Conservation (phyloP, 2,329 filamentous ascomycete genomes). For the Orbilia quercus region DNA sequence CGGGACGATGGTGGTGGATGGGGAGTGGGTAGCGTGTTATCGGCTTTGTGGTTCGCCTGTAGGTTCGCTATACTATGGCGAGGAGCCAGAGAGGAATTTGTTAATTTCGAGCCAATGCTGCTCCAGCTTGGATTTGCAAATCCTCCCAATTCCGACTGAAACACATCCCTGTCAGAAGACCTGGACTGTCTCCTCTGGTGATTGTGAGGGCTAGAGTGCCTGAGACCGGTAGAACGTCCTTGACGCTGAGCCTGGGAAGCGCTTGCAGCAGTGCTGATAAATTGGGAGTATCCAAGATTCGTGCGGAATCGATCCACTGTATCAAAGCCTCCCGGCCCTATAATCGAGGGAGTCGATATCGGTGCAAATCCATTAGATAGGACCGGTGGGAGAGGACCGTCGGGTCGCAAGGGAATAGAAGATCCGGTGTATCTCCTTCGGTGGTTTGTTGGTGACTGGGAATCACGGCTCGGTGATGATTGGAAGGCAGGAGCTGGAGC, state of each 20-base stretch:
- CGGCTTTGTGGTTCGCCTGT: slow-evolving; percentile 37
- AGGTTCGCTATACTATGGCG: slow-evolving; percentile 53
- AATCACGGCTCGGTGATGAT: slow-evolving; percentile 27
- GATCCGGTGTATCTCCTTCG: slow-evolving; percentile 50
- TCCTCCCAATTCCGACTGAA: slow-evolving; percentile 36
- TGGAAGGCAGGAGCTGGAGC: slow-evolving; percentile 24
- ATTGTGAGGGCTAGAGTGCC: slow-evolving; percentile 53
- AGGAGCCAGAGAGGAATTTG: slow-evolving; percentile 42
- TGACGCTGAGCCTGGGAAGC: slow-evolving; percentile 37
- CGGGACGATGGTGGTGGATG: slow-evolving; percentile 32
- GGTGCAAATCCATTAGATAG: slow-evolving; percentile 48
- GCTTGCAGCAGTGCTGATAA: slow-evolving; percentile 11
- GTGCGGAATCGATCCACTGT: slow-evolving; percentile 40
- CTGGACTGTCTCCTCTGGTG: slow-evolving; percentile 51
- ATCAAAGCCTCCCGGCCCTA: slow-evolving; percentile 44
- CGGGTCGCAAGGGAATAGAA: slow-evolving; percentile 48
- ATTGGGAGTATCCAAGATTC: slow-evolving; percentile 44
- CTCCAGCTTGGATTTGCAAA: slow-evolving; percentile 43
- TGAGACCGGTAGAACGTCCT: slow-evolving; percentile 47
- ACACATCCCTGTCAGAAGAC: slow-evolving; percentile 52
- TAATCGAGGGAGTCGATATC: slow-evolving; percentile 49
- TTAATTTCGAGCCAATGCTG: slow-evolving; percentile 32
- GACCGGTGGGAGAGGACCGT: slow-evolving; percentile 38
- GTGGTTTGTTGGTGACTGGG: slow-evolving; percentile 50
- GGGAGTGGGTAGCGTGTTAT: slow-evolving; percentile 29